Percentiles rank a stretch among this genome's conserved stretches.
Evolutionary conservation across 2,329 filamentous ascomycete genomes (phyloP).

Genomic region (Periconia sp.): DNA sequence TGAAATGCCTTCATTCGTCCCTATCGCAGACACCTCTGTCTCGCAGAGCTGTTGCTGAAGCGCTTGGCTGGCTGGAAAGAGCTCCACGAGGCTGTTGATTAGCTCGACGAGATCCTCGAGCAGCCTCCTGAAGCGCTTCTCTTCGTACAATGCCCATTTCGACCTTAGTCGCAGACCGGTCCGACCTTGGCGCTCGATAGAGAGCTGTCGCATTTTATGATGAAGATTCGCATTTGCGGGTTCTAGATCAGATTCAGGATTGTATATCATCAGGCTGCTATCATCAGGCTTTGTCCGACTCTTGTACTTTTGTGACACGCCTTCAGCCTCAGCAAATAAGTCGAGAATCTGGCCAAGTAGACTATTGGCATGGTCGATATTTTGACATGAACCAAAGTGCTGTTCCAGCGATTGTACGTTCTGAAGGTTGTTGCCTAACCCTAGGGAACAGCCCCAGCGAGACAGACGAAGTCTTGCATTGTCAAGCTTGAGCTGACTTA

Average conservation of each 20-base stretch:
- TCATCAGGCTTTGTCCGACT: constrained; percentile 7
- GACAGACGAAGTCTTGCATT: constrained; percentile 30
- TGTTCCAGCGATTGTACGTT: constrained; percentile 1
- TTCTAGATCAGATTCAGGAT: too few relatives aligned
- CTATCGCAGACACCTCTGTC: too few relatives aligned
- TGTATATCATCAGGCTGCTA: too few relatives aligned
- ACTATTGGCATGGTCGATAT: constrained; percentile 9
- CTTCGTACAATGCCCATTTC: constrained; percentile 36
- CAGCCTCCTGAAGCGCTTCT: too few relatives aligned
- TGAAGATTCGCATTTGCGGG: too few relatives aligned
- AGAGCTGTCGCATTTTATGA: constrained; percentile 29
- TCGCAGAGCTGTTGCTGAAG: too few relatives aligned
- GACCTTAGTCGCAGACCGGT: constrained; percentile 25
- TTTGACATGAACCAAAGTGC: constrained; percentile 6
- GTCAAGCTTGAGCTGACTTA: constrained; percentile 32
- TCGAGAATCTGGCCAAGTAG: constrained; percentile 30
- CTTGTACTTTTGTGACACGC: constrained; percentile 24
- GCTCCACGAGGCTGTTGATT: too few relatives aligned
- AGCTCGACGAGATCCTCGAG: too few relatives aligned
- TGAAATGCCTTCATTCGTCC: too few relatives aligned
- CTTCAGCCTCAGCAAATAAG: constrained; percentile 32
- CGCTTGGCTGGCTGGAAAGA: too few relatives aligned
- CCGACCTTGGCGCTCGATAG: constrained; percentile 30
- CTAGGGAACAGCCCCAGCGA: constrained; percentile 33
- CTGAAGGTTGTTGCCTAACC: constrained; percentile 14